A percentile compares a stretch with the other conserved stretches of the same genome.
These are phyloP conservation scores for Penicillium taxi DNA, from an alignment of 495 filamentous ascomycete genomes.

Conservation along the genomic window DNA sequence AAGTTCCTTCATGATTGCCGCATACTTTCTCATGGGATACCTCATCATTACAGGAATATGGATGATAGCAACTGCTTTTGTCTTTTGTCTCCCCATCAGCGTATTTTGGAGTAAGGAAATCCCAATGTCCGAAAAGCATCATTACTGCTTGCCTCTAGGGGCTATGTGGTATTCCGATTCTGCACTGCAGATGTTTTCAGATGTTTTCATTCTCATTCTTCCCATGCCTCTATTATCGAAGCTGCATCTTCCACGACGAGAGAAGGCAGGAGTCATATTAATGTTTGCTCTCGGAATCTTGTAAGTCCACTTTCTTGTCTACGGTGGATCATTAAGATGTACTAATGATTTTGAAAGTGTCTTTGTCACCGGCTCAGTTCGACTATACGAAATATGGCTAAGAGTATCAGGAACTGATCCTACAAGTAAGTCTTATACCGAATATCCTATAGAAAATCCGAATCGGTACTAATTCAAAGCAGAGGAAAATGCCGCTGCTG, in stretches of 20 bases:
- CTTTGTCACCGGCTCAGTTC: conserved; percentile 28
- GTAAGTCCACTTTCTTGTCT: conserved; percentile 22
- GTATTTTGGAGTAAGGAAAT: conserved; percentile 21
- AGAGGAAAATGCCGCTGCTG: conserved; percentile 41
- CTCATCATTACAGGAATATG: conserved; percentile 29
- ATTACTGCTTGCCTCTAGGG: conserved; percentile 27
- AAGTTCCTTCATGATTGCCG: conserved; percentile 20
- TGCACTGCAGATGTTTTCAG: conserved; percentile 38
- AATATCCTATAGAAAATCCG: neutral
- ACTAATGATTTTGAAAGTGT: conserved; percentile 20
- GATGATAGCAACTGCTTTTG: conserved; percentile 31
- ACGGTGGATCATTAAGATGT: too few species aligned
- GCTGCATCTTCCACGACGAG: conserved; percentile 31
- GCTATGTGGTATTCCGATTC: conserved; percentile 38
- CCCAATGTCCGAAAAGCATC: neutral
- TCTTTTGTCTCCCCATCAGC: conserved; percentile 31
- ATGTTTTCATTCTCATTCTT: conserved; percentile 40
- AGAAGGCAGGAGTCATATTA: conserved; percentile 34
- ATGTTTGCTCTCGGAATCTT: conserved; percentile 44
- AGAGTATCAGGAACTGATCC: conserved; percentile 12
- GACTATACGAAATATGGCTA: conserved; percentile 17
- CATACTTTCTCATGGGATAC: conserved; percentile 22
- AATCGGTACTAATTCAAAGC: conserved; percentile 2
- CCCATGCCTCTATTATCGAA: conserved; percentile 36
- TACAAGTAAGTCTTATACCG: conserved; percentile 16